Conservation (phyloP, 164 flowering plant species). For the Kingdonia uniflora region DNA sequence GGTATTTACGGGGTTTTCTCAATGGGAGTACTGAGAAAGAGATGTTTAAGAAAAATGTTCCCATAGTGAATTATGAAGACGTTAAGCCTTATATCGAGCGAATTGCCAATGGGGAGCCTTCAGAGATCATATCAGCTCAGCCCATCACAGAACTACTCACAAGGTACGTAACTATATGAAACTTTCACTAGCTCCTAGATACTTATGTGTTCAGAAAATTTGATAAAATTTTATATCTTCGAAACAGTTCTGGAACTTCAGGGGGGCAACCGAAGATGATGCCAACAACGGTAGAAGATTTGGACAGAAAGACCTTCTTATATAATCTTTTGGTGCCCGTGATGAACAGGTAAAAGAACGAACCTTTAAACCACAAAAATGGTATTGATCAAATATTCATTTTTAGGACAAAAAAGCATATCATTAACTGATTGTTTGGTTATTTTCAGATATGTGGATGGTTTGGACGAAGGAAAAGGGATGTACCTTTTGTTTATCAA, state of each 20-base stretch:
- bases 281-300: slow-evolving; percentile 43
- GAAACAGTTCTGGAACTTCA: slow-evolving; percentile 53
- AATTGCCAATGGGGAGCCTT: slow-evolving; percentile 53
- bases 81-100: slow-evolving; percentile 49
- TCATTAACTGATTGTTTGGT: too few species aligned
- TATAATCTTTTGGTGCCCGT: slow-evolving; percentile 43
- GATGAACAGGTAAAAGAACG: slow-evolving; percentile 33
- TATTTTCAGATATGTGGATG: slow-evolving; percentile 42
- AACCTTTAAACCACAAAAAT: too few species aligned
- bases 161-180: slow-evolving; percentile 21
- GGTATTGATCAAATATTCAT: too few species aligned
- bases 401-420: too few species aligned
- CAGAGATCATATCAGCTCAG: slow-evolving; percentile 35
- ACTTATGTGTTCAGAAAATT: not conserved
- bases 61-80: slow-evolving; percentile 50
- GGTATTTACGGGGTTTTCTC: slow-evolving; percentile 35
- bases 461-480: slow-evolving; percentile 54
- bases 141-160: slow-evolving; percentile 51
- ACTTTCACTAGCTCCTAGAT: not conserved
- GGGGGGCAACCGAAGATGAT: slow-evolving; percentile 60
- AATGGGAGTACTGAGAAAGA: slow-evolving; percentile 19
- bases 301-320: slow-evolving; percentile 41
- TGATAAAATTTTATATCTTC: not conserved
- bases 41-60: slow-evolving; percentile 39
- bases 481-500: slow-evolving; percentile 45